Conservation (phyloP, 2,329 filamentous ascomycete species). For the Fonsecaea pedrosoi region DNA sequence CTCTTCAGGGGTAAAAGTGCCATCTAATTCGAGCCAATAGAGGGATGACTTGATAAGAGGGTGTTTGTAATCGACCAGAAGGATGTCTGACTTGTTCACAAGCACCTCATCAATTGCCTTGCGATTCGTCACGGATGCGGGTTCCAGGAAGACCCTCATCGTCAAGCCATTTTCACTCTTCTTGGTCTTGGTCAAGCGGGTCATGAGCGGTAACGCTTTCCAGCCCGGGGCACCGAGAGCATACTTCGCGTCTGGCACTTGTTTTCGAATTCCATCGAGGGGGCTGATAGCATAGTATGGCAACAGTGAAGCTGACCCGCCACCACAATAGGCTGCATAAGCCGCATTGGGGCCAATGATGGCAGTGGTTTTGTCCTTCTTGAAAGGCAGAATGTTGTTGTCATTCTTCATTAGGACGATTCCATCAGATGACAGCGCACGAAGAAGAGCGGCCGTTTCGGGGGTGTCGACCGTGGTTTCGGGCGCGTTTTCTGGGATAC, state of each 20-base stretch:
- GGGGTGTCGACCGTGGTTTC: conserved; percentile 65
- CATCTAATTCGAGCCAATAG: conserved; percentile 69
- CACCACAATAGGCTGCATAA: conserved; percentile 61
- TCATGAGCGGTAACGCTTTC: conserved; percentile 67
- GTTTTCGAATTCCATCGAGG: conserved; percentile 51
- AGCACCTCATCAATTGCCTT: conserved; percentile 59
- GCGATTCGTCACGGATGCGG: conserved; percentile 57
- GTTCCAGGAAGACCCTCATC: conserved; percentile 68
- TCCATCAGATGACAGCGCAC: conserved; percentile 70
- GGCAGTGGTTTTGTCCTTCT: conserved; percentile 54
- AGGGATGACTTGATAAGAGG: conserved; percentile 57
- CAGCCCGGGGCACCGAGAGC: conserved; percentile 69
- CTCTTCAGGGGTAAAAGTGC: conserved; percentile 65
- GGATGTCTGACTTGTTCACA: conserved; percentile 52
- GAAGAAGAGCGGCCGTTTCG: conserved; percentile 68
- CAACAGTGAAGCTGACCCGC: conserved; percentile 66
- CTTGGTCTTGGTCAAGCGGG: conserved; percentile 58
- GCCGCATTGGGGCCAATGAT: conserved; percentile 64
- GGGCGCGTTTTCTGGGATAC: conserved; percentile 61
- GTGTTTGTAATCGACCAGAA: conserved; percentile 63
- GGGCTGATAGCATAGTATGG: conserved; percentile 56
- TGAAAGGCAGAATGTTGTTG: conserved; percentile 64
- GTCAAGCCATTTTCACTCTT: conserved; percentile 65
- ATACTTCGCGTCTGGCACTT: conserved; percentile 54
- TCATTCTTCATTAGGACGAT: conserved; percentile 79